Percentiles rank a stretch among this genome's conserved stretches.
phyloP scores from a whole-genome alignment of 2,329 filamentous ascomycete genomes.

The Alternaria gaisen region DNA sequence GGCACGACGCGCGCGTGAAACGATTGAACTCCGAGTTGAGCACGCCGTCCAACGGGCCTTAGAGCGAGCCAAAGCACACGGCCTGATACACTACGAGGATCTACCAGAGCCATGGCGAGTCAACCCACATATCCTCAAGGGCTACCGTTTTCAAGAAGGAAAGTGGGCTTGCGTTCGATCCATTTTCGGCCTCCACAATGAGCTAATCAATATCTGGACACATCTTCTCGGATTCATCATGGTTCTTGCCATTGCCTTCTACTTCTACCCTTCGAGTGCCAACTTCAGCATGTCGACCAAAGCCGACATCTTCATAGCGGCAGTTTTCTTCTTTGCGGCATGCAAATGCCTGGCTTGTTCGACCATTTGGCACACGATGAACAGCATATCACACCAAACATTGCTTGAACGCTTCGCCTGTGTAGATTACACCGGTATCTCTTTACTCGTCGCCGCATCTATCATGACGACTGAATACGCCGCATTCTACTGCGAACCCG shows the following conservation, averaged over 20 bases:
- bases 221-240: slow-evolving; percentile 89
- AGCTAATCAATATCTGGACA: slow-evolving; percentile 97
- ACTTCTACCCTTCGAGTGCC: slow-evolving; percentile 89
- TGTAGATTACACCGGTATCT: slow-evolving; percentile 98
- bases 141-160: slow-evolving; percentile 93
- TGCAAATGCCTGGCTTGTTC: slow-evolving; percentile 95
- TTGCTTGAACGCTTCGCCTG: slow-evolving; percentile 96
- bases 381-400: slow-evolving; percentile 87
- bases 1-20: slow-evolving; percentile 80
- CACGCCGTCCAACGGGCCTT: slow-evolving; percentile 86
- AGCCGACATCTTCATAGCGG: slow-evolving; percentile 88
- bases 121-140: slow-evolving; percentile 90
- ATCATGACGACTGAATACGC: slow-evolving; percentile 99
- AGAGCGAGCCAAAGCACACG: slow-evolving; percentile 75
- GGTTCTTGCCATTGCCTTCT: slow-evolving; percentile 88
- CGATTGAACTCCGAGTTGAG: slow-evolving; percentile 69
- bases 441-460: slow-evolving; percentile 89
- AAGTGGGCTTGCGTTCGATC: slow-evolving; percentile 89
- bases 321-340: slow-evolving; percentile 94
- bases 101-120: slow-evolving; percentile 91
- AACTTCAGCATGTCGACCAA: slow-evolving; percentile 90
- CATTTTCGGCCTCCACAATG: slow-evolving; percentile 86
- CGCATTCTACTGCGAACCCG: slow-evolving; percentile 95
- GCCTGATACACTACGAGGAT: slow-evolving; percentile 87
- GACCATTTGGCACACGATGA: slow-evolving; percentile 99